Base-by-base conservation (phyloP, 139 green algal species). In the Chlamydomonas incerta region DNA sequence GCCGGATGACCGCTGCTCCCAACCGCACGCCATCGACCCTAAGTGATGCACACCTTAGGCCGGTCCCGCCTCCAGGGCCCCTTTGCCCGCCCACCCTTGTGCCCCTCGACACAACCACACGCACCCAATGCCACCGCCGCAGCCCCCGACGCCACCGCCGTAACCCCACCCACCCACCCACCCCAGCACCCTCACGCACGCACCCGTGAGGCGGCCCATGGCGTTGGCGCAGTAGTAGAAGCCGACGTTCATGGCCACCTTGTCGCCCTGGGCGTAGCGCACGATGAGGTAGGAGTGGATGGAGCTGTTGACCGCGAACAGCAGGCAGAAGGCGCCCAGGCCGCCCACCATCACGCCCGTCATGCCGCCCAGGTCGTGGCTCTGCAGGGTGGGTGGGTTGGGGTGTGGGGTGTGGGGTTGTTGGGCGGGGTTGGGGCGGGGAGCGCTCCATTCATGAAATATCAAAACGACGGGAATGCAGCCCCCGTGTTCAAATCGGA, bases 191-290 rank as follows among this genome's bases (percentile, higher is more conserved):
- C 55, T 60, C 55, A 26, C 18, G 11, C 35, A 86, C 80, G 33
- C 65, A 89, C 88, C 90, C 6, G 83, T 88, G 5, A 98, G 89
- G 17, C 95, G 92, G 1, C 95, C 95, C 69, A 95, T 88, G 2
- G 95, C 95, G 77, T 98, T 98, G 18, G 93, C 88, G 82, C 93
- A 94, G 87, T 98, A 98, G 88, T 98, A 98, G 75, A 97, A 96
- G 29, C 95, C 95, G 9, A 98, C 93, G 55, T 94, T 96, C 80
- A 95, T 96, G 31, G 95, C 93, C 63, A 98, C 79, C 79, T 75
- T 85, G 47, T 75, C 66, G 20, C 66, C 65, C 34, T 85, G 47
- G 13, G 81, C 86, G 79, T 96, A 96, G 14, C 90, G 57, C 23
- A 97, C 95, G 37, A 98, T 93, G 46, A 98, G 88, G 90, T 97